phyloP scores from a whole-genome alignment of 129 eudicot species.

The Helianthus tuberosus region DNA sequence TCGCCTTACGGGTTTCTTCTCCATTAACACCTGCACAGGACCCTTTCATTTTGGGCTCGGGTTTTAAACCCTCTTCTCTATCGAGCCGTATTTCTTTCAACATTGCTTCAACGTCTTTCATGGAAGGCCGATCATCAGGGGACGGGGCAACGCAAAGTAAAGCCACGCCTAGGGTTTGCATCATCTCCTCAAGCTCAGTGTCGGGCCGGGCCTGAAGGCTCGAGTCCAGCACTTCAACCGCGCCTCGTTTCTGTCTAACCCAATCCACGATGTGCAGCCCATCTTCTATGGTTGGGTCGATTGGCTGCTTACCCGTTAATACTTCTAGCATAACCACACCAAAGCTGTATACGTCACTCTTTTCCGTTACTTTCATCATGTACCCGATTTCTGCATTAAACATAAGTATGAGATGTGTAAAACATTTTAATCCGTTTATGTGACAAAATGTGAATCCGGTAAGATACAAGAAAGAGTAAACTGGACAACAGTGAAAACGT shows the following conservation, averaged over 20 bases:
- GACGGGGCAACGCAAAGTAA: slow-evolving; percentile 76
- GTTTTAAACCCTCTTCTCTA: slow-evolving; percentile 61
- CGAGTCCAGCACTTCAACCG: slow-evolving; percentile 57
- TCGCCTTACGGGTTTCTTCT: slow-evolving; percentile 28
- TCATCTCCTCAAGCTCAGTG: slow-evolving; percentile 82
- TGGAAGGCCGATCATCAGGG: slow-evolving; percentile 91
- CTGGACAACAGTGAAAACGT: too few relatives aligned
- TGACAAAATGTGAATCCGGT: too few relatives aligned
- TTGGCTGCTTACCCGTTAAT: slow-evolving; percentile 90
- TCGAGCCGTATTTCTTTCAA: slow-evolving; percentile 66
- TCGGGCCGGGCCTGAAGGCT: slow-evolving; percentile 55
- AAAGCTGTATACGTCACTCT: slow-evolving; percentile 95
- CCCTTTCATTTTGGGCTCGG: slow-evolving; percentile 51
- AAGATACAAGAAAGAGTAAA: too few relatives aligned
- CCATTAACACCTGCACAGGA: slow-evolving; percentile 27
- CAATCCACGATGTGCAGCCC: slow-evolving; percentile 94
- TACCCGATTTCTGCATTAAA: slow-evolving; percentile 75
- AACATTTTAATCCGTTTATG: too few relatives aligned
- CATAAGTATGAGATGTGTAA: too few relatives aligned
- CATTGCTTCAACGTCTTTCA: slow-evolving; percentile 93
- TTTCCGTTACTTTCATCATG: slow-evolving; percentile 96
- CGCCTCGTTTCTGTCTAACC: slow-evolving; percentile 72
- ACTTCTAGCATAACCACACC: slow-evolving; percentile 94
- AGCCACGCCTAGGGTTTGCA: slow-evolving; percentile 92
- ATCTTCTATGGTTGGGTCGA: slow-evolving; percentile 92